Evolutionary conservation across 2,329 filamentous ascomycete species (phyloP), one percentile per base, ranked within the genome.

Genomic region (Biscogniauxia sp.): DNA sequence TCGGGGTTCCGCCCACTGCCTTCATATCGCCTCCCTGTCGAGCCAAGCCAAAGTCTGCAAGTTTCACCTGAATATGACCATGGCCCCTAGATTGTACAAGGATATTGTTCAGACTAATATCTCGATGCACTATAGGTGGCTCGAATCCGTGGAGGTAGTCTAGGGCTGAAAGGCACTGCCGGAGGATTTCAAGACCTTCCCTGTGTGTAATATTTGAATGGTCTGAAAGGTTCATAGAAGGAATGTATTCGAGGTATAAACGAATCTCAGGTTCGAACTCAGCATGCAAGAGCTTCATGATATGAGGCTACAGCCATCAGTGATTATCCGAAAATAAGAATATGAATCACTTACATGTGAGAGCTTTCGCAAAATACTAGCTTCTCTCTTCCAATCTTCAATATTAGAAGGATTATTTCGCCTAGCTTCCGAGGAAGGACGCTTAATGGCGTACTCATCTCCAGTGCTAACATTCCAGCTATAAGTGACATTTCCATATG

Each of bases 381-480:
- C 37, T n/a, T 45, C 37, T 5, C 2, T 9, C 37, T 17, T n/a
- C 37, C 11, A 45, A 5, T 6, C 15, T 15, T 17, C 37, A 11
- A n/a, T 5, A n/a, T 45, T 9, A n/a, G 17, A 15, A 2, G 2
- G 4, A 15, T n/a, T 15, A 2, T 15, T 15, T 15, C 9, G 9
- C 23, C 23, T 55, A 9, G 54, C 54, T 20, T 57, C 56, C 13
- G 55, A 37, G n/a, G 54, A 50, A 51, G 69, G 68, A 60, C 61
- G 20, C 55, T 72, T 73, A 3, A 66, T n/a, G 20, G 63, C 71
- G 62, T 52, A 58, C 54, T 65, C 61, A 17, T 55, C 49, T 19
- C 66, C 68, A 20, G 56, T 61, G 26, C 67, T 70, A 53, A 70
- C 69, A 41, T 72, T 61, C 66, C 66, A 70, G 23, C 37, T 20